phyloP scores from a whole-genome alignment of 2,329 filamentous ascomycete genomes.

The Microcyclospora pomicola region DNA sequence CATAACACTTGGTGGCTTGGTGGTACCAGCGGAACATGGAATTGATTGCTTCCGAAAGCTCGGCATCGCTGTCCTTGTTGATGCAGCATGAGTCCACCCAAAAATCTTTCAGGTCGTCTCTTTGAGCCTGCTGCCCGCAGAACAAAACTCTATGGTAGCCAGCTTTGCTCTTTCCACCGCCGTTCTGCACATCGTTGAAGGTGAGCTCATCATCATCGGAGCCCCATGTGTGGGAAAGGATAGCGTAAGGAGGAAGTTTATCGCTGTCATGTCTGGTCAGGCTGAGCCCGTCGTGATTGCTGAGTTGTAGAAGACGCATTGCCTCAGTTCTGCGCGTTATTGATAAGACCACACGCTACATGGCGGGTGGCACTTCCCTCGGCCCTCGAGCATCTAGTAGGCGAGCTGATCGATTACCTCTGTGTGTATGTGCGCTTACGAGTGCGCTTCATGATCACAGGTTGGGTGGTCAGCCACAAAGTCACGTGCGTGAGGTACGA shows the following conservation, averaged over 20 bases:
- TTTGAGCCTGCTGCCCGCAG: constrained; percentile 3
- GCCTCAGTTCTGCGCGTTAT: too few relatives aligned
- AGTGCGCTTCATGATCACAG: too few relatives aligned
- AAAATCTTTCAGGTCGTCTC: constrained; percentile 7
- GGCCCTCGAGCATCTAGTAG: too few relatives aligned
- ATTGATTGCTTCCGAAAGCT: constrained; percentile 11
- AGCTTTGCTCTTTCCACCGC: neutral
- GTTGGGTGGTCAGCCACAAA: too few relatives aligned
- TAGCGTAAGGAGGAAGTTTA: constrained; percentile 2
- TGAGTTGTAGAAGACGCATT: constrained; percentile 1
- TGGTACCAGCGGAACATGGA: constrained; percentile 15
- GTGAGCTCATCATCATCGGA: constrained; percentile 4
- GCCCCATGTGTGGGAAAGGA: constrained; percentile 8
- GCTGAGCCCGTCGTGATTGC: neutral
- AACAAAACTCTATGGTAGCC: constrained; percentile 6
- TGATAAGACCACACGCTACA: too few relatives aligned
- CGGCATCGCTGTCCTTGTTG: constrained; percentile 10
- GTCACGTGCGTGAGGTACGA: too few relatives aligned
- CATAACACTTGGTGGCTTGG: constrained; percentile 7
- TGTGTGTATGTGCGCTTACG: too few relatives aligned
- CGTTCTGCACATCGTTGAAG: constrained; percentile 3
- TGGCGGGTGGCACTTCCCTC: too few relatives aligned
- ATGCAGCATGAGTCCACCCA: constrained; percentile 14
- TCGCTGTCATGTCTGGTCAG: neutral
- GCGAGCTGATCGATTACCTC: too few relatives aligned